These are phyloP conservation scores for Aspergillus ostianus DNA, from an alignment of 495 filamentous ascomycete genomes.

Conservation along the genomic window DNA sequence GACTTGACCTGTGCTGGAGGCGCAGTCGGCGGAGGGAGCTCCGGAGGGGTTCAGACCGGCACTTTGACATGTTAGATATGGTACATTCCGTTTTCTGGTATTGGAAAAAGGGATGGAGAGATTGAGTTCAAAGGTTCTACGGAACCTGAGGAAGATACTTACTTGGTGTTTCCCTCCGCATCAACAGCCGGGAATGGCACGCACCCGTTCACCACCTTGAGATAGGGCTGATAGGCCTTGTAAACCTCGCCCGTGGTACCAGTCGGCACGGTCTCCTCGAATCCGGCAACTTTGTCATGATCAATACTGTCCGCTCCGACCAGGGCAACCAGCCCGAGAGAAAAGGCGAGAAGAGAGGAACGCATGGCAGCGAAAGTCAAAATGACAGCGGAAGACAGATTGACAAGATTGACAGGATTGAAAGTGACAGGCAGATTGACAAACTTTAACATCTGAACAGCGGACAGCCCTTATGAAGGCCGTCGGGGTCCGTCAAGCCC, in stretches of 20 bases:
- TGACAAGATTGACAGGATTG: neutral
- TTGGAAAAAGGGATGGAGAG: neutral
- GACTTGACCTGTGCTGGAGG: constrained; percentile 47
- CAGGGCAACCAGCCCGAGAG: constrained; percentile 14
- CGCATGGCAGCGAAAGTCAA: neutral
- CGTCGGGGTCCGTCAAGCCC: neutral
- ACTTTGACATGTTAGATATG: constrained; percentile 15
- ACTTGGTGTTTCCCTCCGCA: constrained; percentile 47
- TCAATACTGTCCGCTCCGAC: constrained; percentile 35
- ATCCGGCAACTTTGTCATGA: constrained; percentile 45
- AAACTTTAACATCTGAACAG: neutral
- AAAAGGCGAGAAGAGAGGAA: neutral
- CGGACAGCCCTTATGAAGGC: neutral
- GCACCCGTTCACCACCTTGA: constrained; percentile 52
- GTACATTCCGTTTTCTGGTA: neutral
- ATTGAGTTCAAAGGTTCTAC: too few relatives aligned
- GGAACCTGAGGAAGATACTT: constrained; percentile 11
- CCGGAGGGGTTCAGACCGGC: constrained; percentile 43
- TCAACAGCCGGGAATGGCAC: constrained; percentile 57
- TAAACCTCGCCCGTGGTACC: constrained; percentile 40
- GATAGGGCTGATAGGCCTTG: constrained; percentile 48
- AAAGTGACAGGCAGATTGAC: neutral
- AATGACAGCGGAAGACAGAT: neutral
- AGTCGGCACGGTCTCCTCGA: constrained; percentile 47
- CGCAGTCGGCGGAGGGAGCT: constrained; percentile 38